Conservation (phyloP, 306 rosid species). For the Acacia crassicarpa region DNA sequence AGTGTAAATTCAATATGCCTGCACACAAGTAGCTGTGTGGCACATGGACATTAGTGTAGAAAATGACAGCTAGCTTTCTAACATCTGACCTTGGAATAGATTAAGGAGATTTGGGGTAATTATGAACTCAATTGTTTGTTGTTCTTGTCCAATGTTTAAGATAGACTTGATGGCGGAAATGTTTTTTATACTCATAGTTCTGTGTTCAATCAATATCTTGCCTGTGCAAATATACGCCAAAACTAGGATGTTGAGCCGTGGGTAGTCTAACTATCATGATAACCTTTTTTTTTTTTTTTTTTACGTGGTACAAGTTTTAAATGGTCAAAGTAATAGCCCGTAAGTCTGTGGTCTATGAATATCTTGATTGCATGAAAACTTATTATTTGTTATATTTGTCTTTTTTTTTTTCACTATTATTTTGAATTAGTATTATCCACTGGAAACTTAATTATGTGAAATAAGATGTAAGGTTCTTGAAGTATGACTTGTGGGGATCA, state of each 20-base stretch:
- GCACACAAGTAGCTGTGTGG: neutral
- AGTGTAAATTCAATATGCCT: conserved; percentile 15
- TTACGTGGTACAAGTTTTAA: neutral
- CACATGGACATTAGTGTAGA: conserved; percentile 2
- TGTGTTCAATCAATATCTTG: neutral
- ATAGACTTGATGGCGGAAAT: neutral
- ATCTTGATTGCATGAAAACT: neutral
- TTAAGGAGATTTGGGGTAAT: neutral
- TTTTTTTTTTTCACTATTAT: neutral
- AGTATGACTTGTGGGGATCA: neutral
- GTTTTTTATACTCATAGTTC: neutral
- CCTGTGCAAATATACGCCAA: neutral
- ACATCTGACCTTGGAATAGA: conserved; percentile 14
- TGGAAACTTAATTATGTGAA: neutral
- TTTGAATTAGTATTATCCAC: neutral
- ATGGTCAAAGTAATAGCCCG: neutral
- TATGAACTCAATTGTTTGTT: neutral
- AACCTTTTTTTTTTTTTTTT: neutral
- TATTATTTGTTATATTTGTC: neutral
- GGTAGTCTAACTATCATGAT: neutral
- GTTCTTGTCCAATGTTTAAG: neutral
- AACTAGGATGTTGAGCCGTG: neutral
- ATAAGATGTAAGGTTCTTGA: neutral
- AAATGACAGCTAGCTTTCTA: conserved; percentile 6
- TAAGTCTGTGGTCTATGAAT: neutral